phyloP scores from a whole-genome alignment of 2,329 filamentous ascomycete species.

The Dactylellina cionopaga region DNA sequence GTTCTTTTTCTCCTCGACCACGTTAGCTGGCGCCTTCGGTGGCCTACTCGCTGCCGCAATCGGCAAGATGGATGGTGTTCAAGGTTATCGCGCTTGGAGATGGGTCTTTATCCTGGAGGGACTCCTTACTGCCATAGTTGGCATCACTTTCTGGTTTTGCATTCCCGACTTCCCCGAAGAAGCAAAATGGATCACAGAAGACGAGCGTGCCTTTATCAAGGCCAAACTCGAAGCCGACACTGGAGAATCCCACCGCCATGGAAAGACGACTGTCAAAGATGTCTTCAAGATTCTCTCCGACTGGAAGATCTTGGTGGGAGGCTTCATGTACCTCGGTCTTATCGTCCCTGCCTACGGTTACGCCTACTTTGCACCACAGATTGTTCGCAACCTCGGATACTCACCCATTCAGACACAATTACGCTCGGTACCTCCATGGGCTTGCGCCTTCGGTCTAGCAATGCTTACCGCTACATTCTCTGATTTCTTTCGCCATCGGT shows the following conservation, averaged over 20 bases:
- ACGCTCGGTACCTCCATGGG: slow-evolving; percentile 70
- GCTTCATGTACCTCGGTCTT: slow-evolving; percentile 83
- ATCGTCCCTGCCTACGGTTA: slow-evolving; percentile 81
- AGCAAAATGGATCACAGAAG: slow-evolving; percentile 75
- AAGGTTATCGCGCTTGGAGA: slow-evolving; percentile 77
- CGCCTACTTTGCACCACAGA: slow-evolving; percentile 79
- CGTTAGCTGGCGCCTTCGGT: slow-evolving; percentile 83
- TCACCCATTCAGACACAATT: slow-evolving; percentile 65
- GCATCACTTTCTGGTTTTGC: slow-evolving; percentile 73
- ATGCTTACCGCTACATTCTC: slow-evolving; percentile 78
- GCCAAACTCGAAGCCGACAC: slow-evolving; percentile 75
- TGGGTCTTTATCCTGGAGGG: slow-evolving; percentile 88
- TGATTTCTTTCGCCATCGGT: slow-evolving; percentile 77
- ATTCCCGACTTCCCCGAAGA: slow-evolving; percentile 80
- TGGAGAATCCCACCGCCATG: slow-evolving; percentile 72
- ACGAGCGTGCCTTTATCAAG: slow-evolving; percentile 74
- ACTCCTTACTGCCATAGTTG: slow-evolving; percentile 70
- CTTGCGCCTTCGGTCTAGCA: slow-evolving; percentile 79
- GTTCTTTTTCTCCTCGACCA: slow-evolving; percentile 90
- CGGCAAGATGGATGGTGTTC: slow-evolving; percentile 81
- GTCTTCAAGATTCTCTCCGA: slow-evolving; percentile 71
- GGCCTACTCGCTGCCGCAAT: slow-evolving; percentile 86
- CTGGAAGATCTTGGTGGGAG: slow-evolving; percentile 76
- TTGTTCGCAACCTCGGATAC: slow-evolving; percentile 75
- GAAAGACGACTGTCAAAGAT: slow-evolving; percentile 68